Base-by-base conservation (phyloP, 1,284 basidiomycete species). In the Schizopora paradoxa region DNA sequence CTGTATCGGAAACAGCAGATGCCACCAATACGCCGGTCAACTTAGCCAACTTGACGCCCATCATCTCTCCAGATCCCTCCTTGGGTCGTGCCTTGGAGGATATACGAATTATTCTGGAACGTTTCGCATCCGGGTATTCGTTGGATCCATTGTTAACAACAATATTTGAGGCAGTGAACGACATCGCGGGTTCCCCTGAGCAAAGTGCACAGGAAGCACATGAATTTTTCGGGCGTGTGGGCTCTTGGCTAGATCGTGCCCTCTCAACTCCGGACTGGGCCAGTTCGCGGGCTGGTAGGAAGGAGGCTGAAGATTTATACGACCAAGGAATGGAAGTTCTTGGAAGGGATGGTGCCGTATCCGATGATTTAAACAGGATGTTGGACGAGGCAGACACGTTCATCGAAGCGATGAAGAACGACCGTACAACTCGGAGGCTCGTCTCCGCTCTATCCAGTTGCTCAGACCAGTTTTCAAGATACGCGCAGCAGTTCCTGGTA, bases 21-120 rank as follows among this genome's bases (percentile, higher is more conserved):
- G 42, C 49, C 18, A 48, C 54, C 49, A 48, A 54, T 23, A 25
- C 54, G 19, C 40, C 49, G 44, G 44, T 49, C 37, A 46, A 47
- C 6, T 26, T 59, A n/a, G 19, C 22, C 22, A n/a, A n/a, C n/a
- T n/a, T n/a, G n/a, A 57, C 53, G 19, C 58, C 61, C 11, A 25
- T 60, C 22, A 46, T 66, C 8, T 54, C 58, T 38, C 52, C 57
- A 39, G 61, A 64, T 51, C 61, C 59, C 14, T 60, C 54, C 11
- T 56, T 73, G 26, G 42, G 58, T 5, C 49, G 47, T 13, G 58
- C 61, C 2, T 55, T 72, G 2, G 34, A 47, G 1, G 62, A 70
- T 34, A 28, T 68, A 6, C 66, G 68, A 47, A 51, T 53, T 1
- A 46, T 75, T n/a, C 49, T 73, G 1, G 66, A 73, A 43, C 68